Percentiles rank a stretch among this genome's conserved stretches.
Conservation (phyloP, 495 filamentous ascomycete genomes). For the Rostrohypoxylon terebratum region DNA sequence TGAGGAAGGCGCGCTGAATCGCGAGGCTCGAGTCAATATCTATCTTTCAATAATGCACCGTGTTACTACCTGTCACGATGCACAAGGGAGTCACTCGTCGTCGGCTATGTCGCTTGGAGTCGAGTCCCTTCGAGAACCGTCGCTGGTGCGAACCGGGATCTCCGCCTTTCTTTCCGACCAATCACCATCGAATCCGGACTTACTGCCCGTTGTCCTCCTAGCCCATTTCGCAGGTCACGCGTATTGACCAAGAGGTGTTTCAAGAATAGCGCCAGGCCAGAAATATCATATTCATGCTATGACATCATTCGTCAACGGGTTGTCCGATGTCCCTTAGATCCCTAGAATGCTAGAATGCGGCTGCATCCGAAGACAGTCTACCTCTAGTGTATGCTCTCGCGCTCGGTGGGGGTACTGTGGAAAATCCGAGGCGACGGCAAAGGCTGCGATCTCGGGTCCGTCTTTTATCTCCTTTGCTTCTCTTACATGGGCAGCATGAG, state of each 20-base stretch:
- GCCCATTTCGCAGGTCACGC: constrained; percentile 11
- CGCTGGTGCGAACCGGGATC: constrained; percentile 32
- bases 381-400: constrained; percentile 6
- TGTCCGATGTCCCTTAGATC: background rate
- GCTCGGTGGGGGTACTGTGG: background rate
- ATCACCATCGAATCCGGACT: constrained; percentile 25
- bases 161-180: constrained; percentile 22
- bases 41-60: constrained; percentile 22
- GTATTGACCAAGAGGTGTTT: constrained; percentile 20
- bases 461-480: constrained; percentile 16
- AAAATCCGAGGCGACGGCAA: constrained; percentile 31
- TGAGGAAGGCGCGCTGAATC: constrained; percentile 2
- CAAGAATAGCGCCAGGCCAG: constrained; percentile 16
- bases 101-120: constrained; percentile 27
- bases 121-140: constrained; percentile 31
- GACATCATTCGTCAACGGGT: constrained; percentile 42
- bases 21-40: constrained; percentile 8
- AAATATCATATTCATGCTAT: constrained; percentile 38
- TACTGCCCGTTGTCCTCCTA: constrained; percentile 14
- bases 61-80: constrained; percentile 8
- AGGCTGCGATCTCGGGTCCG: constrained; percentile 28
- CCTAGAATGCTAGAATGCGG: constrained; percentile 23
- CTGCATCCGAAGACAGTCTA: constrained; percentile 17
- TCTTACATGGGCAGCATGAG: constrained; percentile 4
- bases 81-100: constrained; percentile 29